Percentiles rank a stretch among this genome's conserved stretches.
These are phyloP conservation scores for Aspergillus sp. DNA, from an alignment of 2,329 filamentous ascomycete species.

Conservation along the genomic window DNA sequence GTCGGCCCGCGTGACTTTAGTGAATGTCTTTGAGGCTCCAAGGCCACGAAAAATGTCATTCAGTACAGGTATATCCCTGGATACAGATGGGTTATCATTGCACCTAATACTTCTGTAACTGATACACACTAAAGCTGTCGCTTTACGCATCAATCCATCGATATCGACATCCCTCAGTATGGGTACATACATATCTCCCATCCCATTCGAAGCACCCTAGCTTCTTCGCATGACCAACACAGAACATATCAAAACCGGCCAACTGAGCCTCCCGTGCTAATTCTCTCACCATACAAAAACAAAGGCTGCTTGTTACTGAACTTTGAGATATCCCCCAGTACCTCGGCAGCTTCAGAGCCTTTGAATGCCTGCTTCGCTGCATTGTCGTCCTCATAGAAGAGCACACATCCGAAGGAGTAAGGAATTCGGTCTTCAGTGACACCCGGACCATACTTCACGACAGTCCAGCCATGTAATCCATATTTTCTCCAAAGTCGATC, in stretches of 20 bases:
- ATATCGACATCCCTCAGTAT: too few species aligned
- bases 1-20: neutral
- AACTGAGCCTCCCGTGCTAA: neutral
- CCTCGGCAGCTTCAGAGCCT: neutral
- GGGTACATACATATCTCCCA: too few species aligned
- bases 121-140: too few species aligned
- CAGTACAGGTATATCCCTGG: too few species aligned
- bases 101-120: too few species aligned
- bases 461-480: neutral
- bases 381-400: neutral
- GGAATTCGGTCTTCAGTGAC: neutral
- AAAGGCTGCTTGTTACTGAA: neutral
- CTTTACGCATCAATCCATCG: too few species aligned
- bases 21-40: neutral
- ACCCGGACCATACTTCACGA: neutral
- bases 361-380: neutral
- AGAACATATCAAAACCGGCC: too few species aligned
- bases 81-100: too few species aligned
- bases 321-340: neutral
- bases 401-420: neutral
- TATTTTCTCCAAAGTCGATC: neutral
- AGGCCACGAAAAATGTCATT: too few species aligned
- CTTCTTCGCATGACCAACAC: neutral
- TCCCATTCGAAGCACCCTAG: too few species aligned
- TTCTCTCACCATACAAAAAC: neutral